Base-by-base conservation (phyloP, 306 rosid species). In the Inga laurina region DNA sequence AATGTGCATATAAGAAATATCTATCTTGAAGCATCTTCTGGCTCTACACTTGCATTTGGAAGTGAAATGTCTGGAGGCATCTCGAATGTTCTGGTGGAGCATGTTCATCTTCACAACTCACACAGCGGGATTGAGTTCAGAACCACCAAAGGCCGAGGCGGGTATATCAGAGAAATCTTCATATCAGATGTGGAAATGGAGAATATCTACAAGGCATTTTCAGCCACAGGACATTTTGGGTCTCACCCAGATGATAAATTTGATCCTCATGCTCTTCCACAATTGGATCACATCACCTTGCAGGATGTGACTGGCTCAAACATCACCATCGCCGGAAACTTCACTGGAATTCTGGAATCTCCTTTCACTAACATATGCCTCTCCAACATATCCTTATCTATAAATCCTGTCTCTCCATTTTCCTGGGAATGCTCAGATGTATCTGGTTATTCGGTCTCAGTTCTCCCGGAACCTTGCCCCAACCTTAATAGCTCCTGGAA, bases 1-100 rank as follows among this genome's bases (percentile, higher is more conserved):
- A 85, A 93, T 77, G 91, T 95, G 9, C 98, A 95, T 88, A 89
- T 95, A 81, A 84, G 96, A 82, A 84, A 90, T 74, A 91, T 93
- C 79, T 82, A 88, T 84, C 91, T 96, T 57, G 91, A 85, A 82
- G 89, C 99, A 39, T 81, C 85, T 79, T 87, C 91, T 8, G 98
- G 98, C 56, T 88, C 99, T 65, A 70, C 93, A 75, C 54, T 95
- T 77, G 97, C 98, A 81, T 92, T 95, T 75, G 99, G 99, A 52
- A 95, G 98, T 81, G 94, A 95, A 79, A 95, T 95, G 99, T 93
- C 99, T 14, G 98, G 99, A 82, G 98, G 99, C 84, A 95, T 95
- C 79, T 91, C 99, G 39, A 75, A 87, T 64, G 91, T 92, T 82
- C 77, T 82, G 32, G 98, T 91, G 83, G 93, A 93, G 86, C 89